Base-by-base conservation (phyloP, 352 stramenopile genomes). In the Pseudoperonospora humuli region DNA sequence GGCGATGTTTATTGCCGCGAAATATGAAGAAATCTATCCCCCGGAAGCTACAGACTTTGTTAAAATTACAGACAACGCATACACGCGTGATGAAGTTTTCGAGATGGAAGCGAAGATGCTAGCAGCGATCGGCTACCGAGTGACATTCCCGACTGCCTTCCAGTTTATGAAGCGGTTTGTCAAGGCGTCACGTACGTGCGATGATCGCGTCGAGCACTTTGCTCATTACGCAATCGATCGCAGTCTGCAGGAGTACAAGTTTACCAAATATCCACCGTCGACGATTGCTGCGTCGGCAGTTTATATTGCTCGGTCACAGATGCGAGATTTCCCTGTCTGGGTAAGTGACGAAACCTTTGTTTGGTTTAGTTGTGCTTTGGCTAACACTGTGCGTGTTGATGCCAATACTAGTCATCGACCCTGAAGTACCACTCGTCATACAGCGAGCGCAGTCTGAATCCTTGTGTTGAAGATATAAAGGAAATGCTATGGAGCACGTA, bases 1-100 rank as follows among this genome's bases (percentile, higher is more conserved):
- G 7, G 87, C 93, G n/a, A 75, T 99, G 19, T 90, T 98, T 11
- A 84, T 99, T 26, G 95, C 95, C 14, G 86, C 85, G 49, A 99
- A 99, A 61, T 98, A 98, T 57, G 96, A 99, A 61, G 95, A 99
- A 57, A 97, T 98, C 38, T 98, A 97, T 57, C 90, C 94, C 2
- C 91, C 89, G 0, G 85, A 96, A 63, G 75, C 77, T 15, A 49
- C 83, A 19, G 95, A 98, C 54, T 98, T 95, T 62, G 92, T 98
- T 5, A 97, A 97, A 53, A 97, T 98, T 55, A 98, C 92, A 0
- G 94, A 98, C 71, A 92, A 93, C 50, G 91, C 95, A 11, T 98
- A 98, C 75, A 84, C 75, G 5, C 63, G 67, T 5, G 63, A 86
- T 1, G 69, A 93, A 47, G 56, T 93, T 13, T 89, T 93, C 27